These are phyloP conservation scores for Dittrichia graveolens DNA, from an alignment of 129 eudicot genomes.

Conservation along the genomic window DNA sequence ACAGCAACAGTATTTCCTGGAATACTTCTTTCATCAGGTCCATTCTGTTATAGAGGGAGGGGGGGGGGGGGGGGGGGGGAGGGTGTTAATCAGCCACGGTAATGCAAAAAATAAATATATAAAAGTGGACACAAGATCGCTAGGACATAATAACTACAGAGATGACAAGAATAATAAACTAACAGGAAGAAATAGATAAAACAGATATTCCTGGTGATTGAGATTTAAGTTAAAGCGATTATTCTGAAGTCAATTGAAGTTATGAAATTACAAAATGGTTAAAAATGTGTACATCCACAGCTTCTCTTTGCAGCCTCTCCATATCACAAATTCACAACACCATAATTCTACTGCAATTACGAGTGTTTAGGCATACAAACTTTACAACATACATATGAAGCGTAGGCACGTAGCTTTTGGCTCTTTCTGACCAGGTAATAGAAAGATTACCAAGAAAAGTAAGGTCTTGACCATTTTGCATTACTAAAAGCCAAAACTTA, in stretches of 20 bases:
- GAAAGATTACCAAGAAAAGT: neutral
- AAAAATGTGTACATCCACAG: neutral
- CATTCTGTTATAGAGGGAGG: conserved; percentile 48
- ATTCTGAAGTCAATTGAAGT: neutral
- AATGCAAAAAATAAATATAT: neutral
- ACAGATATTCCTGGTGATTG: neutral
- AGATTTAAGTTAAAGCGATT: neutral
- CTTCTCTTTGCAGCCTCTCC: neutral
- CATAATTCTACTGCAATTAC: neutral
- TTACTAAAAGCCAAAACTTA: neutral
- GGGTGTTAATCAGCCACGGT: neutral
- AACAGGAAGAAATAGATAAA: neutral
- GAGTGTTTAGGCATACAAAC: neutral
- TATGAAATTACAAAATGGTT: neutral
- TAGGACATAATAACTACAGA: conserved; percentile 3
- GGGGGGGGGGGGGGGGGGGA: neutral
- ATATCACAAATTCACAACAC: neutral
- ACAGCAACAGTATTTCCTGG: conserved; percentile 97
- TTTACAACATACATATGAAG: neutral
- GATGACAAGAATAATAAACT: neutral
- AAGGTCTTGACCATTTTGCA: neutral
- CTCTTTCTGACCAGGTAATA: neutral
- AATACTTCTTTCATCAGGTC: conserved; percentile 98
- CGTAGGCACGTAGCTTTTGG: neutral
- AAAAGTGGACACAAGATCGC: neutral